Evolutionary conservation across 1,284 basidiomycete genomes (phyloP), one percentile per base, ranked within the genome.

Genomic region (Cryptococcus hybrid): DNA sequence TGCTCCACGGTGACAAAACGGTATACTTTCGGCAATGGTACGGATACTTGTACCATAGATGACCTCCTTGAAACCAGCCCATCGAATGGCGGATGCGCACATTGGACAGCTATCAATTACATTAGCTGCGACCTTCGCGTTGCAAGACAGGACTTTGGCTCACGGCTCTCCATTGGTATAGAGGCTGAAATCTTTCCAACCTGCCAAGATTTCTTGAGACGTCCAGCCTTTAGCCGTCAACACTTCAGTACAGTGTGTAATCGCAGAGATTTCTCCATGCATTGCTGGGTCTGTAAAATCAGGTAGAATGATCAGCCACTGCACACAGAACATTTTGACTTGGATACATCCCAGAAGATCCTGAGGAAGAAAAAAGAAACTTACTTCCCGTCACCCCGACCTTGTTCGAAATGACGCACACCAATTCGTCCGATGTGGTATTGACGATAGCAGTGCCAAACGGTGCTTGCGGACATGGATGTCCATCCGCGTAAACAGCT

Each of bases 101-200:
- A 69, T 69, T 1, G 67, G 63, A 48, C 67, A 67, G 40, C 63
- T 64, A 36, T 12, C 12, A 7, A 48, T 8, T 11, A 9, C 13
- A 43, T 58, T 47, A 52, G 48, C 49, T 40, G 24, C 24, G 24
- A 24, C 24, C 48, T 12, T 15, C 8, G 8, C 11, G 13, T 24
- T 24, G 24, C 24, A 24, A 24, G 24, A 24, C 24, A 24, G 24
- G 24, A 24, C 24, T 24, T 24, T 24, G 3, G 61, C 62, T 57
- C 56, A 67, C 56, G 65, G 67, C 55, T 69, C 67, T 15, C 67
- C 67, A 57, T 69, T 69, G 37, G 67, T 69, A 49, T 69, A 69
- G 57, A 69, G 44, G 18, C 58, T 61, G 42, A 67, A 69, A 35
- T 67, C 57, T 38, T 63, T 62, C 67, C 67, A 69, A 5, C 53